Base-by-base conservation (phyloP, 108 stramenopile species). In the Chaetoceros muelleri region DNA sequence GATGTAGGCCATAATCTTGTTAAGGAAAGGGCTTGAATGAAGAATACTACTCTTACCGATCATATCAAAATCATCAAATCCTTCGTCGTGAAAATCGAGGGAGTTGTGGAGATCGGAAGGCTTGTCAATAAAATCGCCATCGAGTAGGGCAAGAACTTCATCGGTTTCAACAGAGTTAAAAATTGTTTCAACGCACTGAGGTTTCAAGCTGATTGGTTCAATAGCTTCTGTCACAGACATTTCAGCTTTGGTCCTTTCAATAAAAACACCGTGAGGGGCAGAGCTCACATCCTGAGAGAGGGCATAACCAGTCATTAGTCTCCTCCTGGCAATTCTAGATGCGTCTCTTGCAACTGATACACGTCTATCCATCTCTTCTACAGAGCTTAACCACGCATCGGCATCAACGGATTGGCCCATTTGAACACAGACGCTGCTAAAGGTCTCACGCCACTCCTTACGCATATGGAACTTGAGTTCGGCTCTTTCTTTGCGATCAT, bases 381-480 rank as follows among this genome's bases (percentile, higher is more conserved):
- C 85, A 55, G 81, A 83, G 53, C 50, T 58, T 49, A 93, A 44
- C 84, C 84, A 93, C 0, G 62, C 55, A 24, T 78, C 66, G 0
- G 82, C 90, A 46, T 86, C 81, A 18, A 87, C 70, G 16, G 46
- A 40, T 44, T 87, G 82, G 0, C 86, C 74, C 2, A 84, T 57
- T 3, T 68, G 50, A 24, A 70, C 67, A 55, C 82, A 88, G 19
- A 64, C 64, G 16, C 56, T 51, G 34, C 80, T 85, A 47, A 93
- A 78, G 28, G 74, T 74, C 51, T 93, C 90, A 13, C 90, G 75
- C 90, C 90, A 93, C 66, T 92, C 85, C 56, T 76, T 68, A 48
- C 82, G 81, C 82, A 88, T 85, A 49, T 93, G 90, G 63, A 93
- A 93, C 29, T 66, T 51, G 27, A 93, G 80, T 58, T 88, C 90